Percentiles rank a stretch among this genome's conserved stretches.
Evolutionary conservation across 768 basidiomycete species (phyloP).

Genomic region (Mycena epipterygia): DNA sequence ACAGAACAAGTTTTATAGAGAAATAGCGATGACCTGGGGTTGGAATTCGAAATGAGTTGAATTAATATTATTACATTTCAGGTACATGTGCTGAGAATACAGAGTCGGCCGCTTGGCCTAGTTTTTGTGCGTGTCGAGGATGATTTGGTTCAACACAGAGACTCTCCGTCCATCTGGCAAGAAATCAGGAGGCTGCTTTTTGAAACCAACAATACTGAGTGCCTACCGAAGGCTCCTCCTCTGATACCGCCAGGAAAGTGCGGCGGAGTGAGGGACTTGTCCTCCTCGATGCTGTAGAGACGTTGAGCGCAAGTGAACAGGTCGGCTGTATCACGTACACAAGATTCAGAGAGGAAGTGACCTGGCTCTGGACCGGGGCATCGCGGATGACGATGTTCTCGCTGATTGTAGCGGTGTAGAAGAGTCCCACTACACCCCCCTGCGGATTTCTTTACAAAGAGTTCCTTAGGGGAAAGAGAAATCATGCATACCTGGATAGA

Average conservation of each 20-base stretch:
- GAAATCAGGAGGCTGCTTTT: background rate
- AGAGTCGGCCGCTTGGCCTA: background rate
- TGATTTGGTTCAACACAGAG: slow-evolving; percentile 48
- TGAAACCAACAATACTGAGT: background rate
- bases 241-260: background rate
- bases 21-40: no score
- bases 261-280: background rate
- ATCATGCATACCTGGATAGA: slow-evolving; percentile 30
- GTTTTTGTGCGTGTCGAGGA: slow-evolving; percentile 37
- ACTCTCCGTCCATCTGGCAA: slow-evolving; percentile 46
- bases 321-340: slow-evolving; percentile 45
- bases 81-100: background rate
- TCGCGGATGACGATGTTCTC: slow-evolving; percentile 50
- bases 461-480: background rate
- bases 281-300: slow-evolving; percentile 1
- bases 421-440: slow-evolving; percentile 49
- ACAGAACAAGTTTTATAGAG: no score
- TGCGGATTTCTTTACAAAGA: background rate
- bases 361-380: slow-evolving; percentile 46
- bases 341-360: slow-evolving; percentile 55
- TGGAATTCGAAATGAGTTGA: no score
- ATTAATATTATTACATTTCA: no score
- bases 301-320: background rate
- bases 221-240: background rate
- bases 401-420: slow-evolving; percentile 52